phyloP scores from a whole-genome alignment of 2,329 filamentous ascomycete species.

The Diplocarpon rosae region DNA sequence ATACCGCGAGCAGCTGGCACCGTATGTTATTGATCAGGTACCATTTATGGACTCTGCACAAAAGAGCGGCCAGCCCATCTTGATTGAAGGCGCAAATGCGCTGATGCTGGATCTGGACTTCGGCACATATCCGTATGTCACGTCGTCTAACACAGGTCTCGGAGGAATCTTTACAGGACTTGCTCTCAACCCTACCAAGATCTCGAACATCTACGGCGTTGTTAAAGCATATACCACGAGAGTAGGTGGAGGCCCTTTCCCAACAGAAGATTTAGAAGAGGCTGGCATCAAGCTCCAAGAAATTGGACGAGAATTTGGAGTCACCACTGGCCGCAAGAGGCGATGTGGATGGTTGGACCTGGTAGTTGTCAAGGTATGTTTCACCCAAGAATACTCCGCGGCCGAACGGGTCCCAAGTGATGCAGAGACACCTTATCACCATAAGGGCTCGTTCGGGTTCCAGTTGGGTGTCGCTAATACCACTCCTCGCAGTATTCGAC shows the following conservation, averaged over 20 bases:
- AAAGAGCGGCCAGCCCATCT: slow-evolving; percentile 44
- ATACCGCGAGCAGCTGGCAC: slow-evolving; percentile 45
- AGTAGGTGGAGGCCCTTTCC: slow-evolving; percentile 52
- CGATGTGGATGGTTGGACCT: slow-evolving; percentile 48
- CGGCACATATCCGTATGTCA: slow-evolving; percentile 37
- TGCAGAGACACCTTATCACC: too few species aligned
- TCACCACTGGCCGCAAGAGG: slow-evolving; percentile 41
- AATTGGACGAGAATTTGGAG: slow-evolving; percentile 33
- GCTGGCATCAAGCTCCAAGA: slow-evolving; percentile 37
- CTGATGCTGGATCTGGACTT: slow-evolving; percentile 57
- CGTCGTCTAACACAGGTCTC: slow-evolving; percentile 39
- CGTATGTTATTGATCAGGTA: slow-evolving; percentile 53
- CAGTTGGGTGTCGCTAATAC: too few species aligned
- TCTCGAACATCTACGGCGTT: slow-evolving; percentile 53
- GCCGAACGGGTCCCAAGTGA: too few species aligned
- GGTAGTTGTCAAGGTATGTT: slow-evolving; percentile 32
- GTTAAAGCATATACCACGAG: slow-evolving; percentile 56
- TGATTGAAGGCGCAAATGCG: slow-evolving; percentile 58
- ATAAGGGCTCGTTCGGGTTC: too few species aligned
- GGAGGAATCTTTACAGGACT: slow-evolving; percentile 52
- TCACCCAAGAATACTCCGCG: not conserved
- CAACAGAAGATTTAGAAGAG: slow-evolving; percentile 45
- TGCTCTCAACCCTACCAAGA: slow-evolving; percentile 47
- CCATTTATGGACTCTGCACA: slow-evolving; percentile 52
- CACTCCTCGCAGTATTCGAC: slow-evolving; percentile 39